These are phyloP conservation scores for Sporothrix luriei DNA, from an alignment of 2,329 filamentous ascomycete species.

Conservation along the genomic window DNA sequence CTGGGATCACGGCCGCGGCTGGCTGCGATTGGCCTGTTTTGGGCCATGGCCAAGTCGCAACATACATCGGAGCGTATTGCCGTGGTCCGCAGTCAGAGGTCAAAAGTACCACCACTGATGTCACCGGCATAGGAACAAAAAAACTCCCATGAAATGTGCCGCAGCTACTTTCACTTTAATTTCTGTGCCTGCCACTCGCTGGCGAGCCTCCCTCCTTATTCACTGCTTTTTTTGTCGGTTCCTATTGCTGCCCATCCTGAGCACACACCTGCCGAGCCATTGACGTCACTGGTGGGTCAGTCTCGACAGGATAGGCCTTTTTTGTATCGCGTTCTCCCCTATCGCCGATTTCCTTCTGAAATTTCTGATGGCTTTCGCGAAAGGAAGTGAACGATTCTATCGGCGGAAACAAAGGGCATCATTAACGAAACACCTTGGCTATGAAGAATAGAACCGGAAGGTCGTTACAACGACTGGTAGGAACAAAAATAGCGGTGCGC, in stretches of 20 bases:
- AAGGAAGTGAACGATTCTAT: background rate
- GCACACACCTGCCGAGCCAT: constrained; percentile 19
- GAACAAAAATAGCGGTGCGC: constrained; percentile 3
- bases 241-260: background rate
- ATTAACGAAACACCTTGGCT: background rate
- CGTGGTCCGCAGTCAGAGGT: background rate
- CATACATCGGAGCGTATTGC: constrained; percentile 15
- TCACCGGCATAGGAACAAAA: background rate
- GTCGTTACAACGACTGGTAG: too few species aligned
- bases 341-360: background rate
- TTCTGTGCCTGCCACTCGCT: background rate
- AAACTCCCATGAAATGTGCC: constrained; percentile 1
- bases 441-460: too few species aligned
- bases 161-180: constrained; percentile 4
- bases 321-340: background rate
- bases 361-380: background rate
- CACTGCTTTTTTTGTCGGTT: too few species aligned
- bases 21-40: constrained; percentile 9
- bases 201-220: background rate
- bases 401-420: background rate
- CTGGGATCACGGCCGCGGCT: background rate
- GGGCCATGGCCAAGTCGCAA: constrained; percentile 7
- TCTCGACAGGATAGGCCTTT: constrained; percentile 14
- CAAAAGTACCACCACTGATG: background rate
- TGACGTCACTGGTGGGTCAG: constrained; percentile 31